Percentiles rank a stretch among this genome's conserved stretches.
Evolutionary conservation across 371 early-diverging fungal genomes (phyloP).

Genomic region (Basidiobolus meristosporus): DNA sequence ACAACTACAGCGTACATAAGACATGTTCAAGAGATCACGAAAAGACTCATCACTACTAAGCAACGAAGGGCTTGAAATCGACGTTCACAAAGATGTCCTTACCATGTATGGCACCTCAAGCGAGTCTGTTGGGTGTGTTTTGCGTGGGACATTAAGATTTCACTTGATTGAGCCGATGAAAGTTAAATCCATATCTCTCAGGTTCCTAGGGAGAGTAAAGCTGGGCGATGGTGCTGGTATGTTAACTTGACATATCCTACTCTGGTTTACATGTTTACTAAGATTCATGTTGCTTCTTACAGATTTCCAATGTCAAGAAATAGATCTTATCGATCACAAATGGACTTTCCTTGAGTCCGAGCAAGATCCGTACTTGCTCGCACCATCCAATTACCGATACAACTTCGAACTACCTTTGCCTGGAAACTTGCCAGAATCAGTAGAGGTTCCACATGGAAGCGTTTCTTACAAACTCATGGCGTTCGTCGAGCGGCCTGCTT

Average conservation of each 20-base stretch:
- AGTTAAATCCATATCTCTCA: not conserved
- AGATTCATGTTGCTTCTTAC: no score
- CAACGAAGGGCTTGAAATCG: no score
- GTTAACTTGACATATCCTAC: not conserved
- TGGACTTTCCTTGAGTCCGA: constrained; percentile 3
- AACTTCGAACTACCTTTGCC: constrained; percentile 2
- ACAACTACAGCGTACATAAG: no score
- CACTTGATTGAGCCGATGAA: not conserved
- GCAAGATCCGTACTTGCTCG: not conserved
- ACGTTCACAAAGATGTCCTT: no score
- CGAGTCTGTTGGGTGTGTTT: constrained; percentile 1
- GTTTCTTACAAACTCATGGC: constrained; percentile 3
- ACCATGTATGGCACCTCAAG: constrained; percentile 1
- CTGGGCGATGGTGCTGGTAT: constrained; percentile 1
- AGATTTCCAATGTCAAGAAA: no score
- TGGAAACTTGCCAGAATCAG: constrained; percentile 1
- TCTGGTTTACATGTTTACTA: no score
- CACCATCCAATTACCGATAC: not conserved
- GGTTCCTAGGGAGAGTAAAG: not conserved
- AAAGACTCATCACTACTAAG: no score
- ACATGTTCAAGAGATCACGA: no score
- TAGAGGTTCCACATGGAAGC: not conserved
- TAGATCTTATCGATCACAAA: not conserved
- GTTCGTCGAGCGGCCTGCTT: constrained; percentile 1
- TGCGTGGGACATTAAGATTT: constrained; percentile 1